Evolutionary conservation across 2,329 filamentous ascomycete species (phyloP), one percentile per base, ranked within the genome.

Genomic region (Aspergillus tubingensis): DNA sequence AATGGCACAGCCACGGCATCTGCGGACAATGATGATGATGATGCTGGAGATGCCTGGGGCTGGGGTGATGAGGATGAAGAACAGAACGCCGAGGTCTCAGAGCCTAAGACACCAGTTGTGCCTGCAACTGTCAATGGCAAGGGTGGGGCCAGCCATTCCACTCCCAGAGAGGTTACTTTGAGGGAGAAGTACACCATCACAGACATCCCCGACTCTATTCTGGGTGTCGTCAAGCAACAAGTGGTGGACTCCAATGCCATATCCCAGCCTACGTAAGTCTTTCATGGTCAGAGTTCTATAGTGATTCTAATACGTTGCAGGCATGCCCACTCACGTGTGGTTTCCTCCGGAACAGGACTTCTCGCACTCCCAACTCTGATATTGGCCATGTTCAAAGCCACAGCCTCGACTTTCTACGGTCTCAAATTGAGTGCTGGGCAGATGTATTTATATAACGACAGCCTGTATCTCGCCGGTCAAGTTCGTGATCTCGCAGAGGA

Each of bases 171-270:
- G 71, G 79, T 98, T 61, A 90, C 91, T 0, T 78, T 98, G 48
- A 90, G 84, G 62, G 95, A 99, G 77, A 90, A 85, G 1, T 99
- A 96, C 74, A 91, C 88, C 60, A 90, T 96, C 54, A 97, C 94
- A 0, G 90, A 90, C 2, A 89, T 97, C 74, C 94, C 95, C 0
- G 88, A 92, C 62, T 86, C 88, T 3, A 87, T 98, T 11, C 64
- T 81, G n/a, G 67, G 69, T 3, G 73, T 81, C 44, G 73, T 82
- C 54, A 67, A 66, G 43, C 73, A 71, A 47, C 77, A 82, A 56
- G 67, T 82, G 38, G 61, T 67, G 11, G 80, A 82, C 63, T 75
- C 77, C 7, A 70, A 77, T 50, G 64, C 70, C 41, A 70, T 82
- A 48, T 67, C 69, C 30, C 68, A 74, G 27, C 71, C 73, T 60